These are phyloP conservation scores for Catharanthus roseus DNA, from an alignment of 257 asterid genomes.

Conservation along the genomic window DNA sequence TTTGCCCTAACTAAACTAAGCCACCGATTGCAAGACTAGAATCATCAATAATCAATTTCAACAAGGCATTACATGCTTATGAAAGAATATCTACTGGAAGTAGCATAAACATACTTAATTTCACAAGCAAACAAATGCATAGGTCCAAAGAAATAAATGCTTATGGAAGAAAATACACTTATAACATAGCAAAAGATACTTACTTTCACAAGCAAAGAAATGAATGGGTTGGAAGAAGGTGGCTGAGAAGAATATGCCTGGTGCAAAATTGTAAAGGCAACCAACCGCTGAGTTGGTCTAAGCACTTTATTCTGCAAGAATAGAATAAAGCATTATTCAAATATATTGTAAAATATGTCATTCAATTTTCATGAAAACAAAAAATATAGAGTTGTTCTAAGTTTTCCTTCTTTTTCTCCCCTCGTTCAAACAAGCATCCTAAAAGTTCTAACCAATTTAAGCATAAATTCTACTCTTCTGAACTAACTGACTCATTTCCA, in stretches of 20 bases:
- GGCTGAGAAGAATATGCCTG: conserved; percentile 68
- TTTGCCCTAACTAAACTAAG: too few species aligned
- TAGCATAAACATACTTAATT: conserved; percentile 42
- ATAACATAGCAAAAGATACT: conserved; percentile 23
- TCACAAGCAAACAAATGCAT: conserved; percentile 56
- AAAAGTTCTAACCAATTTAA: neutral
- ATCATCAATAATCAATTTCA: neutral
- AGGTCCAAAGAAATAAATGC: conserved; percentile 46
- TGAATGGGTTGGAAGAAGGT: conserved; percentile 72
- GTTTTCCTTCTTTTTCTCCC: neutral
- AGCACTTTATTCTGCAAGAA: conserved; percentile 62
- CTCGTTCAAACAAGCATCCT: too few species aligned
- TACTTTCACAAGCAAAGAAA: conserved; percentile 69
- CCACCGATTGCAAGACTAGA: neutral
- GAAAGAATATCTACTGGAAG: neutral
- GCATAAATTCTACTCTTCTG: neutral
- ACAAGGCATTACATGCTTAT: neutral
- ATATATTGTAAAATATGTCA: neutral
- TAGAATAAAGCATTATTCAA: neutral
- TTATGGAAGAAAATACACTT: neutral
- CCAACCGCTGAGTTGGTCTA: conserved; percentile 60
- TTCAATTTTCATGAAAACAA: neutral
- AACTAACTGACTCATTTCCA: neutral
- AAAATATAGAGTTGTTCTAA: neutral
- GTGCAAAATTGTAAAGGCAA: conserved; percentile 65